Percentiles rank a stretch among this genome's conserved stretches.
These are phyloP conservation scores for Elaeis guineensis DNA, from an alignment of 176 grass and related monocot genomes.

Conservation along the genomic window DNA sequence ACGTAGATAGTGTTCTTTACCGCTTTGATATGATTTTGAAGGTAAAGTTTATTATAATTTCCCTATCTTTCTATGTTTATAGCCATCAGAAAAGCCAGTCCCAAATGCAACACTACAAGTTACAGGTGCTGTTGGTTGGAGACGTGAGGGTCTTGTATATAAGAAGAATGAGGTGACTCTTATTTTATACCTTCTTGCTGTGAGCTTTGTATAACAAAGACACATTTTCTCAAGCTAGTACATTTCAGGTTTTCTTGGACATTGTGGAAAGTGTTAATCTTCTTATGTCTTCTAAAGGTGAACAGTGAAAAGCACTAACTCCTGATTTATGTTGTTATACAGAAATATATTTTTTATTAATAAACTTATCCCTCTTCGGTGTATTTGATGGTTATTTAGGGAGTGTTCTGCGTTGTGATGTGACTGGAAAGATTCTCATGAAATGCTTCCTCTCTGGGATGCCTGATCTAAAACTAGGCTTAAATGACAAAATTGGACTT, in stretches of 20 bases:
- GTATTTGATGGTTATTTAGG: constrained; percentile 31
- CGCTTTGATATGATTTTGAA: too few relatives aligned
- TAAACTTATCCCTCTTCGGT: constrained; percentile 1
- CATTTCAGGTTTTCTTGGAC: constrained; percentile 94
- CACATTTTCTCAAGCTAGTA: constrained; percentile 6
- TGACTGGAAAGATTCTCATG: constrained; percentile 98
- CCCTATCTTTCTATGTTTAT: constrained; percentile 13
- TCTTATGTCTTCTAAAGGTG: constrained; percentile 99
- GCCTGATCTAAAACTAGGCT: constrained; percentile 91
- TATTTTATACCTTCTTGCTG: neutral
- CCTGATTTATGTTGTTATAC: neutral
- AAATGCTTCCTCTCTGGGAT: constrained; percentile 99
- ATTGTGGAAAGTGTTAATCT: constrained; percentile 99
- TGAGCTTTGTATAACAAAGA: constrained; percentile 2
- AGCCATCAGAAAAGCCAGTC: constrained; percentile 85
- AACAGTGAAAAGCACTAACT: neutral
- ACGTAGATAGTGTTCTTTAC: too few relatives aligned
- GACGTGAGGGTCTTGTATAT: constrained; percentile 95
- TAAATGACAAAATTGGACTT: constrained; percentile 99
- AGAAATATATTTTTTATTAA: constrained; percentile 1
- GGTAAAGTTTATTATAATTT: too few relatives aligned
- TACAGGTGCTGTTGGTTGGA: constrained; percentile 97
- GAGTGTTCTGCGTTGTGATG: constrained; percentile 94
- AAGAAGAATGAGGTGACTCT: constrained; percentile 96
- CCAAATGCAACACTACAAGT: constrained; percentile 99